phyloP scores from a whole-genome alignment of 768 basidiomycete species.

The Amanita thiersii region DNA sequence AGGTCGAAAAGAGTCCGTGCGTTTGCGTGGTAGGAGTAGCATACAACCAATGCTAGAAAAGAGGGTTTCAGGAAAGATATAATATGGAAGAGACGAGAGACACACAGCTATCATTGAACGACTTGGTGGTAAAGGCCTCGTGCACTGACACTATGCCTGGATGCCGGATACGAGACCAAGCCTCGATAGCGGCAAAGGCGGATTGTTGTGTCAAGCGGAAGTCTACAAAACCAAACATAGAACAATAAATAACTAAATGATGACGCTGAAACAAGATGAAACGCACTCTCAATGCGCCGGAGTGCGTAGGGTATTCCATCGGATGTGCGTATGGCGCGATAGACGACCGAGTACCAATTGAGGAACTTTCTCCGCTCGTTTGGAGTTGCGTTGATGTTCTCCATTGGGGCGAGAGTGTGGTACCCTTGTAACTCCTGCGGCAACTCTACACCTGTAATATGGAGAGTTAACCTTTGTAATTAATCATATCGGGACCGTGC shows the following conservation, averaged over 20 bases:
- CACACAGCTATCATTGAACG: constrained; percentile 89
- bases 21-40: constrained; percentile 83
- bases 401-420: constrained; percentile 78
- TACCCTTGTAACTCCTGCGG: constrained; percentile 90
- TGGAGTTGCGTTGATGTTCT: constrained; percentile 30
- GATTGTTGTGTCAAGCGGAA: constrained; percentile 75
- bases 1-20: constrained; percentile 75
- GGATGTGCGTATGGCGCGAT: constrained; percentile 66
- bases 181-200: constrained; percentile 77
- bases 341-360: constrained; percentile 81
- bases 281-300: constrained; percentile 81
- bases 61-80: neutral
- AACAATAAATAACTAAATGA: constrained; percentile 6
- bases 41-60: constrained; percentile 74
- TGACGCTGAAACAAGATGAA: constrained; percentile 4
- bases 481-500: neutral
- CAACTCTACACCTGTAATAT: constrained; percentile 41
- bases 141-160: constrained; percentile 76
- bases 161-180: constrained; percentile 80
- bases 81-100: constrained; percentile 10
- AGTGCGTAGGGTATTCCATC: constrained; percentile 78
- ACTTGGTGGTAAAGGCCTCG: constrained; percentile 92
- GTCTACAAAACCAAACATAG: constrained; percentile 35
- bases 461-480: constrained; percentile 4
- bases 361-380: constrained; percentile 67